Evolutionary conservation across 306 rosid genomes (phyloP).

Genomic region (Prunus campanulata): DNA sequence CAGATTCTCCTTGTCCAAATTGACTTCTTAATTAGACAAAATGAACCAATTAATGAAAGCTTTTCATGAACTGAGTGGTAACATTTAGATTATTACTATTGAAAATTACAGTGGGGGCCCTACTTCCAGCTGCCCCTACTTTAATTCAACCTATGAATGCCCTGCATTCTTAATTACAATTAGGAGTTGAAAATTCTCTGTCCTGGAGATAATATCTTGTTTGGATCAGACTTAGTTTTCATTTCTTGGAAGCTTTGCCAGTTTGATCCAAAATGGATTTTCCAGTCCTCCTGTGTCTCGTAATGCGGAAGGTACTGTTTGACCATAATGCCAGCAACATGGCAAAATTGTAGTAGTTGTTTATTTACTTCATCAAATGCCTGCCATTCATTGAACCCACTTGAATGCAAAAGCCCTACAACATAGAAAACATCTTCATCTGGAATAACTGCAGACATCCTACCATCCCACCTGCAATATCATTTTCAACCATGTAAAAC

Average conservation of each 20-base stretch:
- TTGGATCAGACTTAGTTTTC: conserved; percentile 67
- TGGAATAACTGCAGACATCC: conserved; percentile 66
- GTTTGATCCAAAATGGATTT: conserved; percentile 60
- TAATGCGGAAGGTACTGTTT: conserved; percentile 63
- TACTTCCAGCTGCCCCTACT: background rate
- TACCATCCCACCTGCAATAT: conserved; percentile 68
- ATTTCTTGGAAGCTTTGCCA: conserved; percentile 43
- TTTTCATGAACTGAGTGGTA: background rate
- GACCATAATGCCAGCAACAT: conserved; percentile 30
- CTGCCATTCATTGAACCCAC: conserved; percentile 24
- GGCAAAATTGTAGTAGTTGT: conserved; percentile 49
- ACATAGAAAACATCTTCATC: conserved; percentile 62
- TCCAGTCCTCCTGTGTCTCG: conserved; percentile 50
- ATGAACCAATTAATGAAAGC: too few relatives aligned
- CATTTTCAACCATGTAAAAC: background rate
- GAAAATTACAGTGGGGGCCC: background rate
- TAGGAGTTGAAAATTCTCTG: conserved; percentile 56
- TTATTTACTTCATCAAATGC: conserved; percentile 37
- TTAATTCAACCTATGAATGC: background rate
- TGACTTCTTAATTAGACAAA: background rate
- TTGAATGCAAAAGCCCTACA: conserved; percentile 41
- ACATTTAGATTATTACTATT: too few relatives aligned
- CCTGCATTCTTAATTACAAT: background rate
- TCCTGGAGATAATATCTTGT: conserved; percentile 67
- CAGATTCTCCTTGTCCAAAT: background rate